Evolutionary conservation across 768 basidiomycete species (phyloP).

Genomic region (Phanerodontia chrysosporium): DNA sequence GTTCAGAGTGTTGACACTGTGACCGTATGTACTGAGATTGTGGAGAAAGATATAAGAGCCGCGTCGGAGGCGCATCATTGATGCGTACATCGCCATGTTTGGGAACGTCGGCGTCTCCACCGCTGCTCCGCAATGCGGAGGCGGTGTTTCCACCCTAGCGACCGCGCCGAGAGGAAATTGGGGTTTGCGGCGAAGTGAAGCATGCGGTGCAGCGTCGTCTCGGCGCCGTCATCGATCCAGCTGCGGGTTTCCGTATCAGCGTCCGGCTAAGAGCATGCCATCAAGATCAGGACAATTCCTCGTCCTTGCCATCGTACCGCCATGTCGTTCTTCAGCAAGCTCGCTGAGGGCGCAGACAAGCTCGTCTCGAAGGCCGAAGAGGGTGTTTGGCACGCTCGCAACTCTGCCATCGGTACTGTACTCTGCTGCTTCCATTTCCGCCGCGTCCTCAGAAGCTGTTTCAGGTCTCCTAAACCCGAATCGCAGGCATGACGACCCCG

Average conservation of each 20-base stretch:
- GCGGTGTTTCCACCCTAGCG: not conserved
- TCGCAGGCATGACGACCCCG: constrained; percentile 68
- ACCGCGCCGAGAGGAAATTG: not conserved
- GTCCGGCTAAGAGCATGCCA: not conserved
- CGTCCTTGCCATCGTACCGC: not conserved
- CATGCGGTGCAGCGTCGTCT: not conserved
- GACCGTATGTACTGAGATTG: no score
- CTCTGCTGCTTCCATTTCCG: not conserved
- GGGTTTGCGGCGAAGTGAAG: not conserved
- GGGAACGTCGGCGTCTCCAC: not conserved
- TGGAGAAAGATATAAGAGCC: no score
- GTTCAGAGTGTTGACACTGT: constrained; percentile 30
- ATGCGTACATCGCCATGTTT: not conserved
- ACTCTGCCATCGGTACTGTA: constrained; percentile 10
- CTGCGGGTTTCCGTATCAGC: not conserved
- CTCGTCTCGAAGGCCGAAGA: constrained; percentile 8
- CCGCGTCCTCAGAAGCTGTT: not conserved
- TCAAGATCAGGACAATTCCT: not conserved
- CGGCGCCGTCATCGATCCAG: not conserved
- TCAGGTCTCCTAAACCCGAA: constrained; percentile 18
- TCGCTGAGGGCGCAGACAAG: not conserved
- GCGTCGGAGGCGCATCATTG: not conserved
- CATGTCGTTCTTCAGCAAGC: constrained; percentile 7
- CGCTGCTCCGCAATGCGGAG: not conserved
- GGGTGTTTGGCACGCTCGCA: constrained; percentile 12